Percentiles rank a stretch among this genome's conserved stretches.
These are phyloP conservation scores for Nicotiana knightiana DNA, from an alignment of 257 asterid species.

Conservation along the genomic window DNA sequence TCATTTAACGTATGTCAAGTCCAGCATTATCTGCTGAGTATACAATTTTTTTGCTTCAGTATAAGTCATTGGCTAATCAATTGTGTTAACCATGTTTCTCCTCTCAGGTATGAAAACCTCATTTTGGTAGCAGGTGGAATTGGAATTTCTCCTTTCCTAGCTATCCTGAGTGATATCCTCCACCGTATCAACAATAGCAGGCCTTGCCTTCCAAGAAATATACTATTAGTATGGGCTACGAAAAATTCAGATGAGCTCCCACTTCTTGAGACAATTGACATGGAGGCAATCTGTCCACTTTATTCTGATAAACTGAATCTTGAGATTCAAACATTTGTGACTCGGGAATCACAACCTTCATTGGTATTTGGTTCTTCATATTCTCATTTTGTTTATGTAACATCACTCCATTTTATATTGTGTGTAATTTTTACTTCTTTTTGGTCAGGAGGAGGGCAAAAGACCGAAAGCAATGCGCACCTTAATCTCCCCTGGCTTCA, in stretches of 20 bases:
- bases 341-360: constrained; percentile 68
- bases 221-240: constrained; percentile 68
- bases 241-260: constrained; percentile 65
- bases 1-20: constrained; percentile 45
- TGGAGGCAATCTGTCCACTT: constrained; percentile 47
- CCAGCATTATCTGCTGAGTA: not conserved
- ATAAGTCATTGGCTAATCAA: not conserved
- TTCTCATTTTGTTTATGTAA: not conserved
- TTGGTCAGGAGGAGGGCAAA: constrained; percentile 65
- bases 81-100: not conserved
- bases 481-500: constrained; percentile 25
- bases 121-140: constrained; percentile 85
- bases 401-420: not conserved
- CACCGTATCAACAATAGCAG: constrained; percentile 43
- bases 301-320: constrained; percentile 46
- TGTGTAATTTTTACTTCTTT: not conserved
- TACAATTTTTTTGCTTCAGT: not conserved
- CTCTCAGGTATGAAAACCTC: constrained; percentile 63
- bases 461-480: constrained; percentile 22
- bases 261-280: constrained; percentile 54
- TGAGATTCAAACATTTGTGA: constrained; percentile 65
- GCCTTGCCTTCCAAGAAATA: constrained; percentile 56
- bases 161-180: constrained; percentile 68
- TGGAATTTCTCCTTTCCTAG: constrained; percentile 83
- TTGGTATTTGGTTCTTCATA: constrained; percentile 28